Evolutionary conservation across 208 protist genomes (phyloP).

Genomic region (Crithidia brevicula): DNA sequence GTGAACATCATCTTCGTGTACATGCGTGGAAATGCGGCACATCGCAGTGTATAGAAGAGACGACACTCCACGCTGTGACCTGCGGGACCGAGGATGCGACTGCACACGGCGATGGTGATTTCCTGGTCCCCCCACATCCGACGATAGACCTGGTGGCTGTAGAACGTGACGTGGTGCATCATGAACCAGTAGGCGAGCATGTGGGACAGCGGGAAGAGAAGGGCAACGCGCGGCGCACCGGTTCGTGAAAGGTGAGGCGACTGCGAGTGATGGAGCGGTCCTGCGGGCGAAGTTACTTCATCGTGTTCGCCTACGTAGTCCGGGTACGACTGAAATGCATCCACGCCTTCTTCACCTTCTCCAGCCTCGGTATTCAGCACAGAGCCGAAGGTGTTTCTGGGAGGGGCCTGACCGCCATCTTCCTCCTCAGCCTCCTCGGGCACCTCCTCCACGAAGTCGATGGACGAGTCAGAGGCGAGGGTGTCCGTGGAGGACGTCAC

Average conservation of each 20-base stretch:
- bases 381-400: neutral
- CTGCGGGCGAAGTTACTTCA: too few relatives aligned
- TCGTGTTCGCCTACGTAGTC: too few relatives aligned
- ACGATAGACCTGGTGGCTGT: slow-evolving; percentile 45
- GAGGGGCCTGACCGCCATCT: neutral
- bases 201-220: slow-evolving; percentile 44
- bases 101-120: slow-evolving; percentile 61
- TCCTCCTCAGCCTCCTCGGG: neutral
- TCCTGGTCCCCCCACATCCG: slow-evolving; percentile 52
- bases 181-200: slow-evolving; percentile 64
- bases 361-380: neutral
- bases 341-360: neutral
- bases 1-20: slow-evolving; percentile 71
- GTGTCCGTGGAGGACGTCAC: slow-evolving; percentile 21
- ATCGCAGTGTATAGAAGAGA: slow-evolving; percentile 60
- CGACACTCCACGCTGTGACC: slow-evolving; percentile 66
- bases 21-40: slow-evolving; percentile 52
- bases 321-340: slow-evolving; percentile 5
- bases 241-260: neutral
- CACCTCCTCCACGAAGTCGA: slow-evolving; percentile 19
- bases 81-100: slow-evolving; percentile 61
- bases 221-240: slow-evolving; percentile 13
- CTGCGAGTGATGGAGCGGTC: neutral
- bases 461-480: slow-evolving; percentile 15
- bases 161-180: slow-evolving; percentile 64